Evolutionary conservation across 2,329 filamentous ascomycete species (phyloP), one percentile per base, ranked within the genome.

Genomic region (Sporothrix curviconia): DNA sequence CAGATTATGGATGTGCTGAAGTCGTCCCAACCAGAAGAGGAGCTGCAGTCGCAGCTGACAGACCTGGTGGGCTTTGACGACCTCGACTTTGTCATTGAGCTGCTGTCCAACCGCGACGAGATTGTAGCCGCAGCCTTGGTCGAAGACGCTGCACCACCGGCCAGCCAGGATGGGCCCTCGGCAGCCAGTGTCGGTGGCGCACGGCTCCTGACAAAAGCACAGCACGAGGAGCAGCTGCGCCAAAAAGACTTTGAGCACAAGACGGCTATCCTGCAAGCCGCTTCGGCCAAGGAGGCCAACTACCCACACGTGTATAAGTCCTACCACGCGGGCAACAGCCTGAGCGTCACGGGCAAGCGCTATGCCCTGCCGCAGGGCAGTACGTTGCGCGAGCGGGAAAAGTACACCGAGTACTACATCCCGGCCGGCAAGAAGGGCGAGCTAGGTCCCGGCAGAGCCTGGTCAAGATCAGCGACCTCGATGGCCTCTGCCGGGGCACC

Each of bases 251-350:
- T 81, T 58, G 82, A 90, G 66, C 94, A 99, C 71, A 99, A 99
- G 71, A 83, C 82, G 66, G 81, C 87, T 9, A 66, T 80, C 2
- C 74, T 99, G 24, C 83, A 85, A 2, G 81, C 89, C 0, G 85
- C 83, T n/a, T 80, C 89, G 60, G 78, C 86, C 55, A 84, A 84
- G 59, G 88, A 86, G 55, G 81, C 86, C 4, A 79, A 88, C 46
- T 99, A 99, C 68, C 95, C 95, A 1, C 94, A 99, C 69, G 90
- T 99, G 0, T 99, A 96, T 74, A 90, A 87, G 64, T 72, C 82
- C 2, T 87, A 95, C 67, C 84, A 84, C 60, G 88, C 92, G 3
- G 90, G 94, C 1, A 97, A 97, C 69, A 89, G 86, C 0, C 75
- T 99, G 37, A 94, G 88, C 58, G 76, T 85, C 22, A 80, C 85